Base-by-base conservation (phyloP, 805 yeast genomes). In the Kuraishia ogatae region DNA sequence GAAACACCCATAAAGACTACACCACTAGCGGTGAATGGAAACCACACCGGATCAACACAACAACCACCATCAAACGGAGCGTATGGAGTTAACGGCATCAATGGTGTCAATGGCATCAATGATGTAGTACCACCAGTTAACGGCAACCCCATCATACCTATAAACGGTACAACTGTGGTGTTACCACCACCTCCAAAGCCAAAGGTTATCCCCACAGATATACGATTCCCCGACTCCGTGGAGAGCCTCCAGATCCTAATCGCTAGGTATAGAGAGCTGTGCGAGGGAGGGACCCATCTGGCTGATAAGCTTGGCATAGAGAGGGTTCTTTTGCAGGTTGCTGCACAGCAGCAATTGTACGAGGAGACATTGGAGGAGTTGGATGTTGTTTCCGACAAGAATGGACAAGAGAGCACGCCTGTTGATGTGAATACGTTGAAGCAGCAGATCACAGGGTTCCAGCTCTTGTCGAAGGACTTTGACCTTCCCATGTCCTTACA, bases 391-490 rank as follows among this genome's bases (percentile, higher is more conserved):
- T n/a, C 22, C 54, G 15, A 51, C 55, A 50, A 52, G 55, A 23
- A n/a, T 7, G 35, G 39, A 57, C 17, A 48, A 57, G 68, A 29
- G 8, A 11, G 28, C 7, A 19, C 55, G 13, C 57, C 63, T 4
- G 73, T 81, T 47, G 81, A 84, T 60, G 59, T 70, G 5, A 74
- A 69, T 2, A 62, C 83, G 17, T 68, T 88, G 53, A 70, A 75
- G 50, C 77, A 80, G 56, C 96, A 88, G 65, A 65, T 88, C 21
- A 67, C 81, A 19, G 85, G 85, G 0, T 75, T 87, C 53, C 88
- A 87, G 63, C 63, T 86, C 19, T 67, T 88, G 48, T 79, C 89
- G 1, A 81, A 76, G 60, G 89, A 87, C 65, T 60, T 84, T 56
- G 87, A 84, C 63, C 67, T 88, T 51, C 90, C 93, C 0, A 76